Evolutionary conservation across 2,329 filamentous ascomycete genomes (phyloP).

Genomic region (Phyllosticta citriasiana): DNA sequence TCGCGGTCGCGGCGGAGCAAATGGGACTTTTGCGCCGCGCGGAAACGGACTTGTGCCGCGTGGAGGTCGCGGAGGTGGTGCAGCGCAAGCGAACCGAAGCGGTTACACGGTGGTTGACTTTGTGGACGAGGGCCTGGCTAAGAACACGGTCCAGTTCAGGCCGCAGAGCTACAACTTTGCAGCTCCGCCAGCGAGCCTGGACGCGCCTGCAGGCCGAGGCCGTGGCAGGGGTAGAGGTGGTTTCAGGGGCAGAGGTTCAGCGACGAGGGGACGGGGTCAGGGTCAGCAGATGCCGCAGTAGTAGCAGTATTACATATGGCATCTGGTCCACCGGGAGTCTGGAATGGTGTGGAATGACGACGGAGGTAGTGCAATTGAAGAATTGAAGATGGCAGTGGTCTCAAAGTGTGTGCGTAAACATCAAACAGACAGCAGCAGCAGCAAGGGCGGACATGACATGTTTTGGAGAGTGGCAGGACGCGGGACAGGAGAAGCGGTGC

Average conservation of each 20-base stretch:
- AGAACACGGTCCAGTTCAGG: conserved; percentile 47
- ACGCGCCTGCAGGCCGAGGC: conserved; percentile 18
- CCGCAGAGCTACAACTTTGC: conserved; percentile 36
- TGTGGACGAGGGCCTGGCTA: conserved; percentile 43
- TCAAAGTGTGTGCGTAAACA: not conserved
- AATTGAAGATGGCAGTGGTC: not conserved
- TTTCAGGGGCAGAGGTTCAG: conserved; percentile 1
- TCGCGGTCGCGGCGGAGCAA: conserved; percentile 27
- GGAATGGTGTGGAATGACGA: not conserved
- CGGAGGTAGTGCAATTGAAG: not conserved
- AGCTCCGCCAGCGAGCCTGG: conserved; percentile 26
- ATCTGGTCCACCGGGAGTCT: not conserved
- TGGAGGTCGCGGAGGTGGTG: conserved; percentile 27
- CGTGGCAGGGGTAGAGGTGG: conserved; percentile 22
- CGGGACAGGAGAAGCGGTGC: not conserved
- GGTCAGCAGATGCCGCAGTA: not conserved
- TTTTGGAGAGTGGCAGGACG: not conserved
- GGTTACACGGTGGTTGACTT: conserved; percentile 40
- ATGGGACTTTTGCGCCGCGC: conserved; percentile 18
- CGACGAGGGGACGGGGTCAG: conserved; percentile 3
- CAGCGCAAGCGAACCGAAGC: conserved; percentile 25
- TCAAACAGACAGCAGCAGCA: not conserved
- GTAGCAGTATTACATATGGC: not conserved
- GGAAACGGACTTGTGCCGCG: conserved; percentile 27
- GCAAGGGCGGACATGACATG: not conserved